Percentiles rank a stretch among this genome's conserved stretches.
Conservation (phyloP, 192 early-diverging fungal genomes). For the Mortierella antarctica region DNA sequence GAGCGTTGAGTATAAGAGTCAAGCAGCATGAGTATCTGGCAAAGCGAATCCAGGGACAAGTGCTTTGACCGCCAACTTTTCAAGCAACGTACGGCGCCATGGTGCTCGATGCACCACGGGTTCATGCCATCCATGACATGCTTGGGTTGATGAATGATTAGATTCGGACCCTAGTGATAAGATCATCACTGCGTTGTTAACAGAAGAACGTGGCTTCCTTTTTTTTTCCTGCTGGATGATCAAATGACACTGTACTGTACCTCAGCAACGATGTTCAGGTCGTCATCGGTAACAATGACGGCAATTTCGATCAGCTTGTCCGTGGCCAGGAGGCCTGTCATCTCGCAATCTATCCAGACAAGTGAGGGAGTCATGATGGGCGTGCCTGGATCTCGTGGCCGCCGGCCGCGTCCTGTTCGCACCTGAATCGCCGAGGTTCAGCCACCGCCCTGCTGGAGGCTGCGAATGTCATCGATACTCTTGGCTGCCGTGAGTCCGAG, state of each 20-base stretch:
- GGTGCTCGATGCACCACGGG: slow-evolving; percentile 90
- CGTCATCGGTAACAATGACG: slow-evolving; percentile 85
- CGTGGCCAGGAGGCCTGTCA: slow-evolving; percentile 78
- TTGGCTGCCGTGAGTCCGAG: too few relatives aligned
- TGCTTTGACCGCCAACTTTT: not conserved
- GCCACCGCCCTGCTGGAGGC: too few relatives aligned
- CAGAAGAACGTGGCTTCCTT: not conserved
- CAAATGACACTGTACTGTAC: slow-evolving; percentile 46
- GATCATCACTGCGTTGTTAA: slow-evolving; percentile 1
- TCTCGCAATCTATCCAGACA: slow-evolving; percentile 90
- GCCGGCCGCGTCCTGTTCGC: too few relatives aligned
- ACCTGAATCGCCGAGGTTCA: too few relatives aligned
- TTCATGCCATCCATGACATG: slow-evolving; percentile 88
- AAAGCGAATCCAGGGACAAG: not conserved
- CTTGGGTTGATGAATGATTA: slow-evolving; percentile 80
- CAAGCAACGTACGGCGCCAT: slow-evolving; percentile 71
- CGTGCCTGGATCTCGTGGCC: too few relatives aligned
- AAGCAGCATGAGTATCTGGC: not conserved
- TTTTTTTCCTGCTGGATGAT: not conserved
- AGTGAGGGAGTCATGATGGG: slow-evolving; percentile 60
- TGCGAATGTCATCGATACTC: too few relatives aligned
- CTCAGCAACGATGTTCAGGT: slow-evolving; percentile 85
- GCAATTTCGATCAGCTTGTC: slow-evolving; percentile 94
- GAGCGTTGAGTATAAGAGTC: not conserved
- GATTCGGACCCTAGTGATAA: slow-evolving; percentile 65